phyloP scores from a whole-genome alignment of 2,329 filamentous ascomycete genomes.

The Juglanconis sp. region DNA sequence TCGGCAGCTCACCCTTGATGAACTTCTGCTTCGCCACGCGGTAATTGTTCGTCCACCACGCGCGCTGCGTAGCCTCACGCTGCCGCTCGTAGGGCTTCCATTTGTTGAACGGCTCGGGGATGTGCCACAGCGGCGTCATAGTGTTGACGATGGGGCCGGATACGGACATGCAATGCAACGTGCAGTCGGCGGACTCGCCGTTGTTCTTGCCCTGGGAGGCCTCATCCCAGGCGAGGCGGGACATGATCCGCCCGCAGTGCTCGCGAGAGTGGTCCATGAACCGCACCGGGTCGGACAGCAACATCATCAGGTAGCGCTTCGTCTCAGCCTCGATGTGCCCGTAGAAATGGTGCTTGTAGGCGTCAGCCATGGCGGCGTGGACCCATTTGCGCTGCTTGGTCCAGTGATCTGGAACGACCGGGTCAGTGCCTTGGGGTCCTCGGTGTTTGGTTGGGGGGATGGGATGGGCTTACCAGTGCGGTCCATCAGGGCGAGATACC shows the following conservation, averaged over 20 bases:
- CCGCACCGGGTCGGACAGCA: conserved; percentile 43
- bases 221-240: conserved; percentile 48
- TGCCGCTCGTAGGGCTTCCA: conserved; percentile 45
- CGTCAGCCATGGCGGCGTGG: conserved; percentile 42
- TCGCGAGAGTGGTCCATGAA: conserved; percentile 46
- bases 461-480: conserved; percentile 37
- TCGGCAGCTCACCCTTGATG: conserved; percentile 36
- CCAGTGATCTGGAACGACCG: conserved; percentile 38
- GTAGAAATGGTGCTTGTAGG: conserved; percentile 40
- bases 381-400: conserved; percentile 49
- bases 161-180: conserved; percentile 49
- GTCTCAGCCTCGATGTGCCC: conserved; percentile 47
- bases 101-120: conserved; percentile 42
- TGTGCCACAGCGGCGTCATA: conserved; percentile 44
- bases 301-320: conserved; percentile 41
- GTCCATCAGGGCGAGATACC: conserved; percentile 50
- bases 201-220: conserved; percentile 42
- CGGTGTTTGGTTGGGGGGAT: neutral
- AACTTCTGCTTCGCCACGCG: conserved; percentile 39
- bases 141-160: conserved; percentile 50
- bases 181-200: conserved; percentile 44
- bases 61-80: conserved; percentile 40
- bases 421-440: neutral
- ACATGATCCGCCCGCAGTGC: conserved; percentile 49
- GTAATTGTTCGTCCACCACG: conserved; percentile 45